phyloP scores from a whole-genome alignment of 805 yeast genomes.

The Torulaspora franciscae region DNA sequence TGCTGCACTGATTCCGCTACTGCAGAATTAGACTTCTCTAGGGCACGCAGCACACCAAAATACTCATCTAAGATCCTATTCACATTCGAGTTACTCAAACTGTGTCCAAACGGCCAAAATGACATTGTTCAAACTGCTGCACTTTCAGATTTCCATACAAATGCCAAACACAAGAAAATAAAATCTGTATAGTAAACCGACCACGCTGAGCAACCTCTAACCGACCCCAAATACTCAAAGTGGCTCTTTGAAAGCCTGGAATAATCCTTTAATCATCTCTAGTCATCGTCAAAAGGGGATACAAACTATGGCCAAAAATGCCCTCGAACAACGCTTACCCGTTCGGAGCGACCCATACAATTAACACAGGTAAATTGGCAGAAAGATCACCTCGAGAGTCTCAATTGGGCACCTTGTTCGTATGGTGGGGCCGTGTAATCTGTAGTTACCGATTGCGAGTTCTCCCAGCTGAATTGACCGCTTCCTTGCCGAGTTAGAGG shows the following conservation, averaged over 20 bases:
- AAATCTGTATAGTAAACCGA: neutral
- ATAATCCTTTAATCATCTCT: neutral
- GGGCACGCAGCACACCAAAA: conserved; percentile 29
- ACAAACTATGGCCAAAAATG: neutral
- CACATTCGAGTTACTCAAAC: conserved; percentile 34
- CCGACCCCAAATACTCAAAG: neutral
- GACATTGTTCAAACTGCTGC: conserved; percentile 32
- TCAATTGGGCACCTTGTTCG: neutral
- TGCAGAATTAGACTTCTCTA: conserved; percentile 23
- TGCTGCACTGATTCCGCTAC: conserved; percentile 16
- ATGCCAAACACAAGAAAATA: neutral
- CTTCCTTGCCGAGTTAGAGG: neutral
- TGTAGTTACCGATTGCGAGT: neutral
- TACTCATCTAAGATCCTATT: conserved; percentile 41
- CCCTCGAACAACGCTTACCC: neutral
- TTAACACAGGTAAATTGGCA: neutral
- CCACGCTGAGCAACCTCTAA: neutral
- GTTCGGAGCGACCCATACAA: neutral
- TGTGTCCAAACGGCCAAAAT: conserved; percentile 44
- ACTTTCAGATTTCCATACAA: neutral
- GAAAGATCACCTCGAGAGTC: neutral
- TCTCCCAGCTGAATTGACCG: neutral
- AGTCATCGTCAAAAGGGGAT: conserved; percentile 5
- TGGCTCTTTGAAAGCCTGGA: neutral
- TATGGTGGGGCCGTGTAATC: neutral